These are phyloP conservation scores for Cardamine chenopodiifolia DNA, from an alignment of 345 rosid genomes.

Conservation along the genomic window DNA sequence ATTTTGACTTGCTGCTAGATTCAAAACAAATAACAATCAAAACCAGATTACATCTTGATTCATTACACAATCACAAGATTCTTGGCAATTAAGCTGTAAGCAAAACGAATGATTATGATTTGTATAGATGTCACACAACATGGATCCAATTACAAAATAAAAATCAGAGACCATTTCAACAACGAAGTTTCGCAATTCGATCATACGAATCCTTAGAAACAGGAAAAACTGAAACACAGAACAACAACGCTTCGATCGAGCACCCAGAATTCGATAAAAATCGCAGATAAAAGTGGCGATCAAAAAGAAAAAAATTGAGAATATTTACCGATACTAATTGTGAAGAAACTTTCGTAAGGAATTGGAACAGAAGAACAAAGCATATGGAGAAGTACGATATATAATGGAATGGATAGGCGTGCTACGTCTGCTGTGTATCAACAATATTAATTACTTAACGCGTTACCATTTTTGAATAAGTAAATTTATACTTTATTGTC, in stretches of 20 bases:
- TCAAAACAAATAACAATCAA: background rate
- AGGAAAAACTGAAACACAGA: background rate
- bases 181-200: conserved; percentile 5
- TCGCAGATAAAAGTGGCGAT: background rate
- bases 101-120: background rate
- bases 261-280: background rate
- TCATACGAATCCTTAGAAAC: background rate
- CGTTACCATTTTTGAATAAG: conserved; percentile 38
- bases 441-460: conserved; percentile 27
- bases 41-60: background rate
- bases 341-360: conserved; percentile 4
- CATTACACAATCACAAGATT: background rate
- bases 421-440: background rate
- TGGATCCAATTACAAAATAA: no score
- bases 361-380: background rate
- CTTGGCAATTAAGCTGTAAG: background rate
- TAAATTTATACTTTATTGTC: background rate
- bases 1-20: background rate
- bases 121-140: background rate
- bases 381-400: background rate
- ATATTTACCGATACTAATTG: conserved; percentile 28
- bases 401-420: conserved; percentile 32
- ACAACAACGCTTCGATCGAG: background rate
- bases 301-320: background rate
- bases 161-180: background rate